phyloP scores from a whole-genome alignment of 179 eudicot genomes.

The Silene coronaria region DNA sequence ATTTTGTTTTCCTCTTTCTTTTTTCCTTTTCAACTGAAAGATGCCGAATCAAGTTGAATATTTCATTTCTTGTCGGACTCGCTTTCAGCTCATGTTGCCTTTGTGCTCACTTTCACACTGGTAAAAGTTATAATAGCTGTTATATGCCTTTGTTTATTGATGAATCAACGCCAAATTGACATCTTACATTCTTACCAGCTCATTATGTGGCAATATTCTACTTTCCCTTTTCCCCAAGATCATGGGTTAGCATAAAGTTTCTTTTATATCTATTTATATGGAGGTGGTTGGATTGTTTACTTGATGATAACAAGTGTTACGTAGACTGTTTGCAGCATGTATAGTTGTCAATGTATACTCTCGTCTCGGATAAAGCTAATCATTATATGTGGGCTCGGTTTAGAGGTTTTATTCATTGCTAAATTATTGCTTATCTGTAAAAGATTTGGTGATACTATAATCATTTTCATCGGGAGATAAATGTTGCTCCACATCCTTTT shows the following conservation, averaged over 20 bases:
- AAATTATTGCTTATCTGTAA: conserved; percentile 24
- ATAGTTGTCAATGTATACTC: conserved; percentile 1
- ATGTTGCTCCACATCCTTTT: conserved; percentile 16
- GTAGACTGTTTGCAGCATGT: not conserved
- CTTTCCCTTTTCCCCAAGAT: conserved; percentile 10
- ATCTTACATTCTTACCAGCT: conserved; percentile 17
- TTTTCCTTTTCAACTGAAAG: conserved; percentile 25
- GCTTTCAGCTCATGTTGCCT: conserved; percentile 26
- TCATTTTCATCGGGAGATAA: conserved; percentile 12
- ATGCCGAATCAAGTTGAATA: conserved; percentile 31
- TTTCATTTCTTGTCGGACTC: conserved; percentile 26
- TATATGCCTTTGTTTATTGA: not conserved
- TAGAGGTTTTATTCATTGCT: conserved; percentile 13
- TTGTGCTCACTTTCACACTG: conserved; percentile 10
- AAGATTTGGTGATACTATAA: conserved; percentile 7
- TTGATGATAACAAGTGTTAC: conserved; percentile 14
- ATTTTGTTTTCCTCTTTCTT: conserved; percentile 15
- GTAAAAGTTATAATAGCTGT: conserved; percentile 7
- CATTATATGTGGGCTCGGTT: conserved; percentile 27
- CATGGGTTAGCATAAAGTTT: conserved; percentile 1
- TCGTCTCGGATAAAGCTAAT: conserved; percentile 22
- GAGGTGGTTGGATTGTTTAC: not conserved
- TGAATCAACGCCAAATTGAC: not conserved
- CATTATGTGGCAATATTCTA: conserved; percentile 2
- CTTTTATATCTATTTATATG: not conserved